Base-by-base conservation (phyloP, 352 stramenopile species). In the Pythium chondricola region DNA sequence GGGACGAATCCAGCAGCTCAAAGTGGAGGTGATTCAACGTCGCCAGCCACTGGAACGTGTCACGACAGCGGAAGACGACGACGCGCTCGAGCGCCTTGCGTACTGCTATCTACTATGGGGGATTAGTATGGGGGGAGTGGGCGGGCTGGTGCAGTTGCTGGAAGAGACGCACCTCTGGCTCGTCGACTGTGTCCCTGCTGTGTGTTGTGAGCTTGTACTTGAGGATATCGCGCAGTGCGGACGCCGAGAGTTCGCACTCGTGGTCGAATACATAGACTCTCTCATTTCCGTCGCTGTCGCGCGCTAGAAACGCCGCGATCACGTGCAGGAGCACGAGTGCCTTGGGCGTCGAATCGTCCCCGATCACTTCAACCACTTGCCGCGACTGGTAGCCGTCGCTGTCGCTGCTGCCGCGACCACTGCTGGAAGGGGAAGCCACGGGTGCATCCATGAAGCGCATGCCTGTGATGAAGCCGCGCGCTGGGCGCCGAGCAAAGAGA, bases 1-100 rank as follows among this genome's bases (percentile, higher is more conserved):
- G 56, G 6, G 70, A 9, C n/a, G 56, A 59, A 5, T 83, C 56
- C 24, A 84, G 54, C 20, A 88, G 48, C 52, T 77, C 48, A 33
- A 82, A 88, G 41, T 88, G 77, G 24, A 88, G 48, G 21, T 86
- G 65, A 47, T 85, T 88, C 18, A 88, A 60, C 33, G 77, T 86
- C 40, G 77, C 74, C 22, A 88, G 70, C 70, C 73, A 83, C 56
- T 88, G 74, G 50, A 83, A 83, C 41, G 77, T 77, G 58, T 88
- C 77, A 17, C 65, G 64, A 43, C 77, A 88, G 35, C 56, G 56
- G 44, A 66, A 84, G 1, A 67, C 56, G 29, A 71, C 43, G 18
- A 84, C 70, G 17, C 67, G 59, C 13, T 45, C 48, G 35, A 83
- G 29, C n/a, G n/a, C n/a, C n/a, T n/a, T n/a, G n/a, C n/a, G n/a